phyloP scores from a whole-genome alignment of 805 yeast genomes.

The Candida pseudofarinosa region DNA sequence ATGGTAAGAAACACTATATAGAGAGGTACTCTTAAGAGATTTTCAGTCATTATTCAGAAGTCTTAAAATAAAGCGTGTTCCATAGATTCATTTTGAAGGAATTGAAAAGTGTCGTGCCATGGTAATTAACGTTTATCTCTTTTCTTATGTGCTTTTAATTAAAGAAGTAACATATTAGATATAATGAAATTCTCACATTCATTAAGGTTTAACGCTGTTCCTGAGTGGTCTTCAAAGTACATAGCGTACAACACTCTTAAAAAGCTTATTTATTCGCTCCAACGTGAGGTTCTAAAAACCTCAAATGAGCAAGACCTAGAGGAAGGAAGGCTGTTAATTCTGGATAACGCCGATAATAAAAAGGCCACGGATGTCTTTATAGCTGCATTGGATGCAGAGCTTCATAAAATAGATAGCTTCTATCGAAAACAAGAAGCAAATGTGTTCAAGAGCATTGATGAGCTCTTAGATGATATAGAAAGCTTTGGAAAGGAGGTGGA shows the following conservation, averaged over 20 bases:
- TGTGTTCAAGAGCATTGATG: slow-evolving; percentile 49
- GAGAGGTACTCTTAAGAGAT: no score
- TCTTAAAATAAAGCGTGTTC: no score
- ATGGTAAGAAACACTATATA: no score
- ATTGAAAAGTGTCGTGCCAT: no score
- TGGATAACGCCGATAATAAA: slow-evolving; percentile 27
- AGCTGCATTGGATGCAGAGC: slow-evolving; percentile 73
- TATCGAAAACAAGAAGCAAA: slow-evolving; percentile 64
- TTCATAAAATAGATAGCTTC: slow-evolving; percentile 71
- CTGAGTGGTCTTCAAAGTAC: slow-evolving; percentile 94
- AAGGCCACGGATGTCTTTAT: slow-evolving; percentile 59
- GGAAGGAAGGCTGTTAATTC: slow-evolving; percentile 21
- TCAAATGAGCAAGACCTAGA: slow-evolving; percentile 20
- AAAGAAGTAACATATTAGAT: neutral
- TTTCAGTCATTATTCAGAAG: no score
- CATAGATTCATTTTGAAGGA: no score
- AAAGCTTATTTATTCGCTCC: slow-evolving; percentile 77
- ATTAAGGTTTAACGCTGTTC: slow-evolving; percentile 93
- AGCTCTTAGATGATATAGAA: slow-evolving; percentile 56
- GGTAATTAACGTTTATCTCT: no score
- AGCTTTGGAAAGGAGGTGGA: slow-evolving; percentile 48
- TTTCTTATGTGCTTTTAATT: no score
- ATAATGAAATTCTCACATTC: slow-evolving; percentile 93
- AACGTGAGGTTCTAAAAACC: slow-evolving; percentile 49
- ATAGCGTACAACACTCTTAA: slow-evolving; percentile 86